Percentiles rank a stretch among this genome's conserved stretches.
Conservation (phyloP, 345 rosid species). For the Syzygium oleosum region DNA sequence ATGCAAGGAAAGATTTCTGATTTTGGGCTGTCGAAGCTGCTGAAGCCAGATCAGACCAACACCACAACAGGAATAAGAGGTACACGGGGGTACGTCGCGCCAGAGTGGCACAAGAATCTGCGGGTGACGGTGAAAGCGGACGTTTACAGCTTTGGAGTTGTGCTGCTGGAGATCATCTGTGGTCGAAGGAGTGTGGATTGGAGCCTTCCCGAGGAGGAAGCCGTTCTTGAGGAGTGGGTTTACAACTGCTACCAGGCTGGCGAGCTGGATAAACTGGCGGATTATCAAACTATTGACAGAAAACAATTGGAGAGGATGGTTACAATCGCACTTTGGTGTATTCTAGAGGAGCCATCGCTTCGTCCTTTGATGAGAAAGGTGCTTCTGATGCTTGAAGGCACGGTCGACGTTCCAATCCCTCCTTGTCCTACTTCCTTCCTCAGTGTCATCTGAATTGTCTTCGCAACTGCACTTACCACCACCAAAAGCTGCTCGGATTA, state of each 20-base stretch:
- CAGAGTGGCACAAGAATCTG: conserved; percentile 15
- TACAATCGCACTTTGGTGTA: conserved; percentile 20
- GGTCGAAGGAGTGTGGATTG: conserved; percentile 4
- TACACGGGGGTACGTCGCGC: conserved; percentile 26
- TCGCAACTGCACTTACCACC: neutral
- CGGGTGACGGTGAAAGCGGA: conserved; percentile 5
- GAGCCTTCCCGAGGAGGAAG: neutral
- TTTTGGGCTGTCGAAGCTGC: conserved; percentile 19
- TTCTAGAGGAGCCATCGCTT: conserved; percentile 7
- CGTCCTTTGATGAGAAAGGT: conserved; percentile 17
- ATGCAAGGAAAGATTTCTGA: conserved; percentile 12
- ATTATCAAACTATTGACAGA: conserved; percentile 8
- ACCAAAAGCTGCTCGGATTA: neutral
- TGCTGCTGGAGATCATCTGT: conserved; percentile 19
- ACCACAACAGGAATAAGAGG: conserved; percentile 17
- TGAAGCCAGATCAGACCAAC: conserved; percentile 20
- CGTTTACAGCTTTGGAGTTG: conserved; percentile 17
- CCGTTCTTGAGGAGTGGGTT: conserved; percentile 15
- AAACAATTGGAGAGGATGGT: conserved; percentile 12
- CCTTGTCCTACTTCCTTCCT: conserved; percentile 12
- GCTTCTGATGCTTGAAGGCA: conserved; percentile 13
- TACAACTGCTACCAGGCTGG: conserved; percentile 9
- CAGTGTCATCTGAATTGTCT: neutral
- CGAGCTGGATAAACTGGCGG: conserved; percentile 5
- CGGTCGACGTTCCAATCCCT: conserved; percentile 11